Evolutionary conservation across 2,329 filamentous ascomycete species (phyloP).

Genomic region (Cordyceps pruinosa): DNA sequence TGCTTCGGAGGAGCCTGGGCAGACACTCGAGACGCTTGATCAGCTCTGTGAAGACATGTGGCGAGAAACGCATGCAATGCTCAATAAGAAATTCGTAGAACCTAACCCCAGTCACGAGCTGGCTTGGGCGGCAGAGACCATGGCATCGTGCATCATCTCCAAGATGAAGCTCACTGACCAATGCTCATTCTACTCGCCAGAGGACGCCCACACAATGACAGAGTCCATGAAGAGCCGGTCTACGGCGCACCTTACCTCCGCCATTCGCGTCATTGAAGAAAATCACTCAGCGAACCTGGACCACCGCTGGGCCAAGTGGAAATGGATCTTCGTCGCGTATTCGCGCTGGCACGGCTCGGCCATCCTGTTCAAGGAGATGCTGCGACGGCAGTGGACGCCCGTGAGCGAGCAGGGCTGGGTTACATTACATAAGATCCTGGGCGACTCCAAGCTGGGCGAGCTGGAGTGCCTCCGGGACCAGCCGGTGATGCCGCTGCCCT

Average conservation of each 20-base stretch:
- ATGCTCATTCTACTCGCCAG: neutral
- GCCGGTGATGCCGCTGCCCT: constrained; percentile 8
- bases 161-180: constrained; percentile 11
- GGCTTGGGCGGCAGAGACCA: neutral
- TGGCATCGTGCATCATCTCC: constrained; percentile 2
- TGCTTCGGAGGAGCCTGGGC: neutral
- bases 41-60: neutral
- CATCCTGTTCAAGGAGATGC: constrained; percentile 9
- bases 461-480: constrained; percentile 1
- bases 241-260: neutral
- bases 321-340: constrained; percentile 12
- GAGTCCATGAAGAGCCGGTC: neutral
- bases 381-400: constrained; percentile 5
- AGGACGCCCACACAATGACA: neutral
- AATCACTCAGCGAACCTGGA: constrained; percentile 8
- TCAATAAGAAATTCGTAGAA: neutral
- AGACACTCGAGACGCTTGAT: constrained; percentile 2
- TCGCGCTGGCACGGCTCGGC: constrained; percentile 11
- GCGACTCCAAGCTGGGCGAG: constrained; percentile 10
- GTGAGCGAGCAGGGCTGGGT: constrained; percentile 11
- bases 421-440: constrained; percentile 4
- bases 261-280: constrained; percentile 6
- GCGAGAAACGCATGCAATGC: neutral
- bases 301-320: neutral
- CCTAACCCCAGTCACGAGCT: neutral